These are phyloP conservation scores for Schwanniomyces yamadae DNA, from an alignment of 805 yeast species.

Conservation along the genomic window DNA sequence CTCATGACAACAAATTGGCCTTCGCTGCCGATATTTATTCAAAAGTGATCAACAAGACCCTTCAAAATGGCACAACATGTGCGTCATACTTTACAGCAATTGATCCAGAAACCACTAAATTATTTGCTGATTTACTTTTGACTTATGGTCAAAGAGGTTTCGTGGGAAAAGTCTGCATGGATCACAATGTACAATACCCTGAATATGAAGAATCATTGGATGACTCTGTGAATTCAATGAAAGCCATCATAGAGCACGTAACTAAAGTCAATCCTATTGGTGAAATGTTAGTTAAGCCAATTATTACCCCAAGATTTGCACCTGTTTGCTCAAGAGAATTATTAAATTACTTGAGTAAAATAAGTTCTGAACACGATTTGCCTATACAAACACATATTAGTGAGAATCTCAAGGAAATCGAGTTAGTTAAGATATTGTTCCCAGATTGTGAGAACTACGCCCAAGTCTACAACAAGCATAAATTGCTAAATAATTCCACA, in stretches of 20 bases:
- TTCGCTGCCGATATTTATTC: conserved; percentile 64
- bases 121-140: conserved; percentile 71
- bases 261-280: conserved; percentile 50
- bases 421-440: conserved; percentile 68
- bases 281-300: conserved; percentile 58
- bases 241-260: conserved; percentile 57
- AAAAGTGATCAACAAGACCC: conserved; percentile 65
- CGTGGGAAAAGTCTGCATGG: conserved; percentile 95
- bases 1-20: conserved; percentile 39
- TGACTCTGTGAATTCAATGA: conserved; percentile 54
- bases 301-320: conserved; percentile 91
- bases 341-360: conserved; percentile 59
- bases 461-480: conserved; percentile 68
- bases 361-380: conserved; percentile 46
- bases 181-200: conserved; percentile 63
- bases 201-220: conserved; percentile 64
- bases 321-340: conserved; percentile 74
- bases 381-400: conserved; percentile 91
- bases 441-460: conserved; percentile 72
- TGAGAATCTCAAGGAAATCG: conserved; percentile 75
- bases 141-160: conserved; percentile 79
- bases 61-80: conserved; percentile 83
- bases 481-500: conserved; percentile 62
- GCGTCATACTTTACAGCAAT: conserved; percentile 91
- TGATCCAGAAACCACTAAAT: conserved; percentile 70